Evolutionary conservation across 148 eudicot genomes (phyloP).

Genomic region (Rheum nobile): DNA sequence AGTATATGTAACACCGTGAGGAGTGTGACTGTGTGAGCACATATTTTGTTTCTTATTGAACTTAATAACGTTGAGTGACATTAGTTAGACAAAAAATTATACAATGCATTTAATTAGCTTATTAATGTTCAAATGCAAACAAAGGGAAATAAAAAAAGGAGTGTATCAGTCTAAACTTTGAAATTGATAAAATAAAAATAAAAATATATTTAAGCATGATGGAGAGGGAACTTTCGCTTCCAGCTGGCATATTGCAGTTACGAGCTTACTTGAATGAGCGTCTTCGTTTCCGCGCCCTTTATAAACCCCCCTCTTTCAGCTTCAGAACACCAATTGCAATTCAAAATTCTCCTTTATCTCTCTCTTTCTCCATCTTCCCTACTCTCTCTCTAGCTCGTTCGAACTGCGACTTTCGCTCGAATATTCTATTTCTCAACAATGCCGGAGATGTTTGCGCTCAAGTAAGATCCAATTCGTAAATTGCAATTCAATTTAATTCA

Average conservation of each 20-base stretch:
- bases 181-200: no score
- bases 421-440: background rate
- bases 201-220: background rate
- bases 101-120: background rate
- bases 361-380: background rate
- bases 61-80: no score
- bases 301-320: background rate
- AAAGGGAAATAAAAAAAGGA: background rate
- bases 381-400: background rate
- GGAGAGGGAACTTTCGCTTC: background rate
- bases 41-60: no score
- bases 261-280: background rate
- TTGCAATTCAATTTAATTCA: background rate
- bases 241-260: background rate
- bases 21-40: no score
- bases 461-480: background rate
- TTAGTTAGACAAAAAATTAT: background rate
- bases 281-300: constrained; percentile 3
- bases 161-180: background rate
- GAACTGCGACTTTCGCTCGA: background rate
- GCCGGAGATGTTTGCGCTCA: background rate
- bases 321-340: background rate
- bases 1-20: no score
- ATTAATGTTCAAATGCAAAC: background rate
- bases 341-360: background rate